These are phyloP conservation scores for Fusarium chuoi DNA, from an alignment of 2,329 filamentous ascomycete genomes.

Conservation along the genomic window DNA sequence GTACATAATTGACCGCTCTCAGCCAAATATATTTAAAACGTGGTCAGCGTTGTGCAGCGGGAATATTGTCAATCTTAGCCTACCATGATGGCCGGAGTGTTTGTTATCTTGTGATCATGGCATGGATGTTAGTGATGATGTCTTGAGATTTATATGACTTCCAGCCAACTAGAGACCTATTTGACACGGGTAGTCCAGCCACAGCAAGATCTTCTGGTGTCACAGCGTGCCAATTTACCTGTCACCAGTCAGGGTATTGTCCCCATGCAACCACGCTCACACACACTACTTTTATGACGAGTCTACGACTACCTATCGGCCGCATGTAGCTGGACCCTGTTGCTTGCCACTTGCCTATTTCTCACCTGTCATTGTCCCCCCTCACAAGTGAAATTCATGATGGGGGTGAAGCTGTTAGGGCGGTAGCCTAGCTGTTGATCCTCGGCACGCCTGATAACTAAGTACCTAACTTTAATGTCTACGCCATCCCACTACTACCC, in stretches of 20 bases:
- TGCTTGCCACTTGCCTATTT: slow-evolving; percentile 31
- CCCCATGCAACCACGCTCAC: slow-evolving; percentile 22
- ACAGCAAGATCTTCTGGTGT: not conserved
- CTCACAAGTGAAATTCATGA: not conserved
- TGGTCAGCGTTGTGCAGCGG: not conserved
- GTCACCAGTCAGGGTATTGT: not conserved
- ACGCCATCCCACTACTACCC: slow-evolving; percentile 13
- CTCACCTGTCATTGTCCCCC: not conserved
- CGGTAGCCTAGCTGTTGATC: slow-evolving; percentile 1
- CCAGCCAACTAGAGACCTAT: not conserved
- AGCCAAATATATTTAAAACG: too few relatives aligned
- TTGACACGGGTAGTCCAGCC: too few relatives aligned
- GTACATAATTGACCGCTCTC: not conserved
- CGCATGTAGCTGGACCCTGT: not conserved
- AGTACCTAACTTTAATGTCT: slow-evolving; percentile 9
- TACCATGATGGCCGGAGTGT: not conserved
- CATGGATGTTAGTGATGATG: not conserved
- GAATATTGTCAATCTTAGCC: not conserved
- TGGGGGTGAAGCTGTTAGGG: not conserved
- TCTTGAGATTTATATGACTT: not conserved
- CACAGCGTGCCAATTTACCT: not conserved
- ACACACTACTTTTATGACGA: not conserved
- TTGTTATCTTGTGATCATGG: not conserved
- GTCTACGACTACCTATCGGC: not conserved
- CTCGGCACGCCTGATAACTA: slow-evolving; percentile 16